These are phyloP conservation scores for Carex sylvatica DNA, from an alignment of 202 grass and related monocot species.

Conservation along the genomic window DNA sequence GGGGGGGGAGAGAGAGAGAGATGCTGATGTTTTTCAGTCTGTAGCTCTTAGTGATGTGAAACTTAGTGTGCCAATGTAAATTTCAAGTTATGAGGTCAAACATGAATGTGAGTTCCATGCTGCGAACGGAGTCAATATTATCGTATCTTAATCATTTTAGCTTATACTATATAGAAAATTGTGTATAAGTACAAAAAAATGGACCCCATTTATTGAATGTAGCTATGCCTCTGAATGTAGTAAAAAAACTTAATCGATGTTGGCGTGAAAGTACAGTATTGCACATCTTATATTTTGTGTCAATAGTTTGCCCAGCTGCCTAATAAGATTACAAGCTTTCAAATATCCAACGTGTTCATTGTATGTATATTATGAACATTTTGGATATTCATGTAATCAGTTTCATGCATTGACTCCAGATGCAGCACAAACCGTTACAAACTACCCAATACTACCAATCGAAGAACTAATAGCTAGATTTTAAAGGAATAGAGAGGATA, in stretches of 20 bases:
- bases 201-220: too few species aligned
- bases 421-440: conserved; percentile 6
- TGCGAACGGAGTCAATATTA: too few species aligned
- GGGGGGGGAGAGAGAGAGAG: conserved; percentile 31
- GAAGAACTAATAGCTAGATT: neutral
- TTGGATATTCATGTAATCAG: neutral
- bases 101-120: too few species aligned
- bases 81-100: too few species aligned
- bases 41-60: neutral
- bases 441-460: neutral
- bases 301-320: neutral
- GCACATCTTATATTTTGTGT: neutral
- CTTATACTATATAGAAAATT: too few species aligned
- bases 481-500: conserved; percentile 8
- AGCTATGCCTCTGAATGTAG: too few species aligned
- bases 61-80: neutral
- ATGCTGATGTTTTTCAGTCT: conserved; percentile 26
- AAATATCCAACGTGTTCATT: neutral
- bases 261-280: neutral
- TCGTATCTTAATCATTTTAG: too few species aligned
- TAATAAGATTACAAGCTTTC: neutral
- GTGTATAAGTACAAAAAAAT: too few species aligned
- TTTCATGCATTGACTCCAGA: neutral
- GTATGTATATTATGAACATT: neutral
- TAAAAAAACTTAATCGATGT: neutral